Evolutionary conservation across 2,329 filamentous ascomycete genomes (phyloP).

Genomic region (Pseudophaeomoniella oleicola): DNA sequence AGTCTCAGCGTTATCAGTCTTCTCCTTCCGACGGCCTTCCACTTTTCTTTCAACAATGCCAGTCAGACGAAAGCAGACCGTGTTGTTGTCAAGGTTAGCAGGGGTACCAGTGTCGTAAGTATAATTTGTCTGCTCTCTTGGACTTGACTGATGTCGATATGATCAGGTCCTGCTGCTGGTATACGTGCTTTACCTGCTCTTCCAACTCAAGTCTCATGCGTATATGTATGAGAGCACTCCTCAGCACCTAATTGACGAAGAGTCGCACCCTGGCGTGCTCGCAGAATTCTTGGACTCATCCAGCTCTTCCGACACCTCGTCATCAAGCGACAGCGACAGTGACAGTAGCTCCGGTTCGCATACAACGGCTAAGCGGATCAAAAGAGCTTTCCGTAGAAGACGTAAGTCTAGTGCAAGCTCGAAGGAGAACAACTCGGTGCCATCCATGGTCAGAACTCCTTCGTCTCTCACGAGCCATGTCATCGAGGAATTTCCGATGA

Average conservation of each 20-base stretch:
- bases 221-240: slow-evolving; percentile 90
- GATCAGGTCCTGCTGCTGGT: slow-evolving; percentile 62
- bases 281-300: slow-evolving; percentile 69
- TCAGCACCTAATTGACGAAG: slow-evolving; percentile 83
- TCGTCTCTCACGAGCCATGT: slow-evolving; percentile 21
- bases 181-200: slow-evolving; percentile 70
- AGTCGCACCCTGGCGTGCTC: slow-evolving; percentile 71
- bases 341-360: slow-evolving; percentile 53
- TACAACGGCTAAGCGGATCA: slow-evolving; percentile 62
- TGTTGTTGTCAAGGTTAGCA: slow-evolving; percentile 69
- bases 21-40: slow-evolving; percentile 78
- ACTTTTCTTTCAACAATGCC: slow-evolving; percentile 62
- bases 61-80: slow-evolving; percentile 40
- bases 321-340: slow-evolving; percentile 43
- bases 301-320: slow-evolving; percentile 38
- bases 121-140: slow-evolving; percentile 2
- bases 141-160: neutral
- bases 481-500: slow-evolving; percentile 11
- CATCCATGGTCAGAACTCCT: slow-evolving; percentile 20
- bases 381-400: slow-evolving; percentile 56
- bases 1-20: slow-evolving; percentile 84
- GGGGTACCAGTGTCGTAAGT: slow-evolving; percentile 71
- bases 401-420: slow-evolving; percentile 67
- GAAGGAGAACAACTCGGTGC: slow-evolving; percentile 40
- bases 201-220: slow-evolving; percentile 81